Percentiles rank a stretch among this genome's conserved stretches.
Conservation (phyloP, 257 asterid genomes). For the Salvia splendens region DNA sequence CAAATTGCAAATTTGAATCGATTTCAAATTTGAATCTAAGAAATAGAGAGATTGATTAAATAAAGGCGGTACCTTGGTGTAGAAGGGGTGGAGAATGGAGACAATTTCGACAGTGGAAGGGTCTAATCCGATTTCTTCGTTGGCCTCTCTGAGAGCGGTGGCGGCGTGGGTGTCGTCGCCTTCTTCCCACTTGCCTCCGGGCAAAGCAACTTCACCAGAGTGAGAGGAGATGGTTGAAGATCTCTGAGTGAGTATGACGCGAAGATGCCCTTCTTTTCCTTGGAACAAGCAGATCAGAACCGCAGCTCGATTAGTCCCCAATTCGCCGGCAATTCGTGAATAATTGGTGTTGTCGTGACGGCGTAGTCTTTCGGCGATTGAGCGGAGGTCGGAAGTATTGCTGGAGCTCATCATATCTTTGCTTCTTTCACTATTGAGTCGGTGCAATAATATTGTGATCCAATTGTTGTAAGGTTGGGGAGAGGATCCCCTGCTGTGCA, state of each 20-base stretch:
- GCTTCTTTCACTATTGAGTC: too few species aligned
- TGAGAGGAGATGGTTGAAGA: conserved; percentile 65
- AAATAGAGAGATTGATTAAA: background rate
- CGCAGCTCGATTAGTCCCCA: conserved; percentile 49
- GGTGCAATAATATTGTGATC: too few species aligned
- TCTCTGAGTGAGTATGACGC: conserved; percentile 78
- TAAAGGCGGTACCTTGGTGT: conserved; percentile 46
- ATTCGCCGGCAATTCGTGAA: conserved; percentile 21
- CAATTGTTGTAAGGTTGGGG: too few species aligned
- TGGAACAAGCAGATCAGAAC: conserved; percentile 74
- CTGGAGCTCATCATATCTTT: too few species aligned
- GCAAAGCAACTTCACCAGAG: conserved; percentile 78
- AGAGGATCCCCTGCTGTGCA: too few species aligned
- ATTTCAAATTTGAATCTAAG: conserved; percentile 10
- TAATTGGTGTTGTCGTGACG: conserved; percentile 21
- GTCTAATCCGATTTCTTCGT: conserved; percentile 88
- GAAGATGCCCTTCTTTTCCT: conserved; percentile 55
- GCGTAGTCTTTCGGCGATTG: conserved; percentile 49
- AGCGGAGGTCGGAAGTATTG: conserved; percentile 23
- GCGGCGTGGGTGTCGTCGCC: conserved; percentile 53
- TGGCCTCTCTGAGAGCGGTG: conserved; percentile 88
- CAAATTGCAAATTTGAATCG: conserved; percentile 23
- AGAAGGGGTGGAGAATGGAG: conserved; percentile 57
- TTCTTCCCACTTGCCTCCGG: conserved; percentile 83
- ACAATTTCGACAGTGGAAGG: conserved; percentile 70